phyloP scores from a whole-genome alignment of 352 stramenopile species.

The Phytophthora macrochlamydospora region DNA sequence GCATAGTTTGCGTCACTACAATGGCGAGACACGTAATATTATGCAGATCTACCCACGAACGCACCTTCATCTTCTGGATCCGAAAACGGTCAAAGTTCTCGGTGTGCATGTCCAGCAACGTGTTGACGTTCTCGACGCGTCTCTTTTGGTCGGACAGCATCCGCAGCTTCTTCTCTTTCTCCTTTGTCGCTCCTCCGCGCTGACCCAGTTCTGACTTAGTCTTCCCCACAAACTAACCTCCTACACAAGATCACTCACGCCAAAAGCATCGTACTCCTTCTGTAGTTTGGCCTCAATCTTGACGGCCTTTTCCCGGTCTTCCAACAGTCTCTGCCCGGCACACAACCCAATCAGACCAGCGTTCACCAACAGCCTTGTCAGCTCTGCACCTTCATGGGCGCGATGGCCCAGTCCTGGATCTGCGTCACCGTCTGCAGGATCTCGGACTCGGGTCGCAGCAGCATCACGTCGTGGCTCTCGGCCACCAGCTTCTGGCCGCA shows the following conservation, averaged over 20 bases:
- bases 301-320: slow-evolving; percentile 81
- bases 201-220: slow-evolving; percentile 7
- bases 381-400: slow-evolving; percentile 71
- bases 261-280: slow-evolving; percentile 76
- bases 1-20: too few species aligned
- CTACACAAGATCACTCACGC: slow-evolving; percentile 22
- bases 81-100: slow-evolving; percentile 76
- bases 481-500: slow-evolving; percentile 54
- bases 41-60: background rate
- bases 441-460: slow-evolving; percentile 68
- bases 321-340: slow-evolving; percentile 57
- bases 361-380: background rate
- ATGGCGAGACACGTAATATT: background rate
- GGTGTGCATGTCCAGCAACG: slow-evolving; percentile 75
- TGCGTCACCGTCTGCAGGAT: slow-evolving; percentile 74
- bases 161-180: slow-evolving; percentile 82
- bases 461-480: slow-evolving; percentile 81
- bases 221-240: slow-evolving; percentile 1
- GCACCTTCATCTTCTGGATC: slow-evolving; percentile 80
- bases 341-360: background rate
- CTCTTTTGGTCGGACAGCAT: slow-evolving; percentile 86
- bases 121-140: slow-evolving; percentile 83
- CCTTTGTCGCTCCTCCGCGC: slow-evolving; percentile 52
- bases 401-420: slow-evolving; percentile 84
- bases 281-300: slow-evolving; percentile 82